Evolutionary conservation across 2,329 filamentous ascomycete species (phyloP), one percentile per base, ranked within the genome.

Genomic region (Ceratocystis smalleyi): DNA sequence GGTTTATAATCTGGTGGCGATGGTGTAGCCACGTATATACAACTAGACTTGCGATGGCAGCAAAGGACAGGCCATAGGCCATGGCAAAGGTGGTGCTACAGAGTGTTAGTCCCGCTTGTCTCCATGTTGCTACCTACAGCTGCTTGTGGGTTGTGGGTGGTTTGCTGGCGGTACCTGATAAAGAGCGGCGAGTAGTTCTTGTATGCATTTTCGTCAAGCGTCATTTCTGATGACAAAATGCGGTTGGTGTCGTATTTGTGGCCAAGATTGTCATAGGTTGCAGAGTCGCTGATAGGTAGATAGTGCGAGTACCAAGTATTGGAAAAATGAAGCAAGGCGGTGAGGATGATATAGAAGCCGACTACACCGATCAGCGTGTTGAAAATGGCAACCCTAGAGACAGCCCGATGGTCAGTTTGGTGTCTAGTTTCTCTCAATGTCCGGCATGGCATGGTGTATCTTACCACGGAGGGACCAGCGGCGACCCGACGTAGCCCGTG

Each of bases 191-290:
- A 88, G 69, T 89, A 89, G 0, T 76, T 76, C 68, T 83, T 75
- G 72, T 89, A 89, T 2, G 82, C 84, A 51, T 77, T 75, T 67
- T 81, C 77, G 68, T 90, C 77, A 24, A 90, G 76, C 0, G 80
- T 85, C 61, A 81, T 82, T 1, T 86, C 78, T 0, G 80, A 70
- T 0, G 80, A 85, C 2, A 89, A 74, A 55, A 91, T 81, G 6
- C 79, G 79, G 2, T 76, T 76, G 1, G 87, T 85, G 69, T 90
- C 82, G 74, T 90, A 91, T 0, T 68, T 65, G 0, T 73, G 68
- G 2, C 83, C 86, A 0, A 80, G 87, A 69, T 90, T 89, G 73
- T 90, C 87, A 69, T 88, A 89, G 24, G 83, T 88, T 55, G 76
- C 77, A 1, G 84, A 83, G 70, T 88, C 85, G 69, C 82, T 87